phyloP scores from a whole-genome alignment of 148 eudicot species.

The Diospyros lotus region DNA sequence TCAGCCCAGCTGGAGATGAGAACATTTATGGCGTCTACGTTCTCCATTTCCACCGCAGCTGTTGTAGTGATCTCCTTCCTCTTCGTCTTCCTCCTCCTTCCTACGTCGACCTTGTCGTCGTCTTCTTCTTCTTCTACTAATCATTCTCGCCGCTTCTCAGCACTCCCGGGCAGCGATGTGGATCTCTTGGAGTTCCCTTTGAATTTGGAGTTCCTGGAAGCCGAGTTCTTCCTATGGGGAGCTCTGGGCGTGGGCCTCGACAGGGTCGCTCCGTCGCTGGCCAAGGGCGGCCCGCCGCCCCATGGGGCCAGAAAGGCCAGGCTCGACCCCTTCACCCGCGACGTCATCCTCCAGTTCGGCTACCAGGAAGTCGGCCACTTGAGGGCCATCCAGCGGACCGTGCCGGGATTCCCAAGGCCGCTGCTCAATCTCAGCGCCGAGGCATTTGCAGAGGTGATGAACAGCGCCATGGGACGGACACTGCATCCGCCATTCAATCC shows the following conservation, averaged over 20 bases:
- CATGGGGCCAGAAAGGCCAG: constrained; percentile 46
- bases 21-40: background rate
- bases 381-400: constrained; percentile 60
- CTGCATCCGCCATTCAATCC: constrained; percentile 74
- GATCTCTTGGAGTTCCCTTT: constrained; percentile 71
- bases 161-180: constrained; percentile 32
- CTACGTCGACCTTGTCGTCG: background rate
- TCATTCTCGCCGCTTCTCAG: background rate
- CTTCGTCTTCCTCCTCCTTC: background rate
- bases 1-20: background rate
- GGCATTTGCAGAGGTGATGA: constrained; percentile 57
- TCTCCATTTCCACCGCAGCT: background rate
- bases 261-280: constrained; percentile 40
- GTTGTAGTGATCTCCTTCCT: background rate
- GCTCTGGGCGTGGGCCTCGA: constrained; percentile 68
- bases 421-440: constrained; percentile 44
- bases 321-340: constrained; percentile 49
- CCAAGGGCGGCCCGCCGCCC: constrained; percentile 61
- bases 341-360: constrained; percentile 67
- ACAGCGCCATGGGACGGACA: constrained; percentile 51
- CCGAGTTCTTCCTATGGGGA: constrained; percentile 73
- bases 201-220: constrained; percentile 83
- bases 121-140: background rate
- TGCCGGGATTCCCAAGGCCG: constrained; percentile 75
- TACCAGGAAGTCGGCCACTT: constrained; percentile 79